Base-by-base conservation (phyloP, 495 filamentous ascomycete genomes). In the Tuber melanosporum region DNA sequence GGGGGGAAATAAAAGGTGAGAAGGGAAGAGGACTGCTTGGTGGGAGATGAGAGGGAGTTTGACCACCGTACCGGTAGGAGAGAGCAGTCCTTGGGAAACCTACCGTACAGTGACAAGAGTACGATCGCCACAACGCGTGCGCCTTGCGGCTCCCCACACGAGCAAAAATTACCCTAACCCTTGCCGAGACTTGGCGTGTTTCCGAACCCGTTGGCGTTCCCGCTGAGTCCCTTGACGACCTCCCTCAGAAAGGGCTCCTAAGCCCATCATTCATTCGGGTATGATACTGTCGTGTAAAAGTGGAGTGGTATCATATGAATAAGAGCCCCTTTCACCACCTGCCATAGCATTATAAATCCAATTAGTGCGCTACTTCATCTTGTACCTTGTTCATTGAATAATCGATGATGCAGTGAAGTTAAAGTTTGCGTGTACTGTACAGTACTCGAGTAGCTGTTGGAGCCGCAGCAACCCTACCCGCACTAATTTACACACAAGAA, bases 401-500 rank as follows among this genome's bases (percentile, higher is more conserved):
- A 62, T 10, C 36, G 57, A 0, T 15, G 57, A 17, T 66, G 57
- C 6, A 36, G 57, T 66, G 57, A 36, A 66, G 57, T 66, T 66
- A 36, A 26, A 66, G 57, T 66, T 66, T 36, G 26, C 57, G 1
- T 26, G 26, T n/a, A n/a, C n/a, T n/a, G n/a, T n/a, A n/a, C n/a
- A n/a, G n/a, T n/a, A n/a, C n/a, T n/a, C n/a, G n/a, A n/a, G n/a
- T 15, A 66, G 32, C 26, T 17, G 36, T 15, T 62, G 8, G 52
- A 62, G 52, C 52, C 52, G 52, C 52, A 62, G 52, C n/a, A 62
- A 62, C 52, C 52, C 52, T 62, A 62, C n/a, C 52, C 52, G 52
- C 26, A 52, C n/a, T 10, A 32, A 32, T 32, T 32, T 32, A 32
- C 32, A 1, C 9, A 32, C 52, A 62, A 62, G 52, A 12, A 10